Conservation (phyloP, 768 basidiomycete species). For the Phaffia tasmanica region DNA sequence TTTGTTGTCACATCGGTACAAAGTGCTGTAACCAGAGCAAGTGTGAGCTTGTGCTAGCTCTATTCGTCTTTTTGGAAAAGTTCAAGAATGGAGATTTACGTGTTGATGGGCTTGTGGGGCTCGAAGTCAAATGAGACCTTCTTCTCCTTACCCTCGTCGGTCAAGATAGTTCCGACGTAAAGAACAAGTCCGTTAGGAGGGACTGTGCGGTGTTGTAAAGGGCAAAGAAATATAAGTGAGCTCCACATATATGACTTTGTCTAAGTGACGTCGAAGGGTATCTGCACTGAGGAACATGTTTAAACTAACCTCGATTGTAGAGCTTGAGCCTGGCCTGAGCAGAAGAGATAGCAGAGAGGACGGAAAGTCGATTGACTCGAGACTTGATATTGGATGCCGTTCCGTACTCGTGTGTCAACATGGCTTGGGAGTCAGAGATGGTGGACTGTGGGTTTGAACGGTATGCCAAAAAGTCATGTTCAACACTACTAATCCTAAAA, state of each 20-base stretch:
- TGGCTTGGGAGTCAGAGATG: conserved; percentile 82
- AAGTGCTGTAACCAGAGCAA: conserved; percentile 49
- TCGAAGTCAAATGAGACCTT: conserved; percentile 98
- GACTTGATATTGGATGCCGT: conserved; percentile 99
- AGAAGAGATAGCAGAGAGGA: conserved; percentile 93
- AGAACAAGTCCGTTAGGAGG: conserved; percentile 95
- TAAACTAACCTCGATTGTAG: conserved; percentile 54
- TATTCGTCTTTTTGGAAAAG: background rate
- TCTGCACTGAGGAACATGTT: background rate
- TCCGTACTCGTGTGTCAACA: conserved; percentile 97
- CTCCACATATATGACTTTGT: background rate
- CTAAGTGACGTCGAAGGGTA: background rate
- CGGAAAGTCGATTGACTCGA: conserved; percentile 92
- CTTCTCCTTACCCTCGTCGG: conserved; percentile 98
- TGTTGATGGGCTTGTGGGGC: conserved; percentile 98
- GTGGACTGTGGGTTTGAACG: conserved; percentile 43
- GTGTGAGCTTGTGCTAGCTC: conserved; percentile 8
- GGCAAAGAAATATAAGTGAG: conserved; percentile 9
- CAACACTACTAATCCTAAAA: background rate
- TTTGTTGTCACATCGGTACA: conserved; percentile 98
- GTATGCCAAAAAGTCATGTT: background rate
- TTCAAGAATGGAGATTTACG: conserved; percentile 48
- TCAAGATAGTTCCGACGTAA: conserved; percentile 94
- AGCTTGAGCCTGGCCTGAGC: conserved; percentile 96
- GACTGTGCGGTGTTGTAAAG: conserved; percentile 40